phyloP scores from a whole-genome alignment of 306 rosid species.

The Malus fusca region DNA sequence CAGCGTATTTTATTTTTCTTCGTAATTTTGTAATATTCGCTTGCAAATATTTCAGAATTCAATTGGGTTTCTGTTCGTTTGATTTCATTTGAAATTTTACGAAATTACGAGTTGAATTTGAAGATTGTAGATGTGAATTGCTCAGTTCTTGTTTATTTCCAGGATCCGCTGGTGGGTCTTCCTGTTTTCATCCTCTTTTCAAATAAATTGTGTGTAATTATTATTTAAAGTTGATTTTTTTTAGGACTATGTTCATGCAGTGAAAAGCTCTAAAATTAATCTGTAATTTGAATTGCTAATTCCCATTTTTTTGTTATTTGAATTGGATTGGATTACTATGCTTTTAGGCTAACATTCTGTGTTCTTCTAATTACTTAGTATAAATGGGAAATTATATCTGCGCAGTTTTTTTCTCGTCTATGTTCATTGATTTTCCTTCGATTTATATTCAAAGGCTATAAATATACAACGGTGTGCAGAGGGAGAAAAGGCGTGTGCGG shows the following conservation, averaged over 20 bases:
- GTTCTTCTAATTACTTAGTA: not conserved
- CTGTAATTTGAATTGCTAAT: not conserved
- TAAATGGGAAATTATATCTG: not conserved
- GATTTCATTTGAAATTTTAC: constrained; percentile 1
- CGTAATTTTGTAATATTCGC: not conserved
- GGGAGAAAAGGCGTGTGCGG: no score
- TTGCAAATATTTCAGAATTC: not conserved
- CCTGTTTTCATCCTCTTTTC: not conserved
- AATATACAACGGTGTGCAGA: no score
- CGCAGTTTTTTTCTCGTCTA: no score
- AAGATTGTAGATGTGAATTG: not conserved
- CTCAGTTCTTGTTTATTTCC: not conserved
- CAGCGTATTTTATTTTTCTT: not conserved
- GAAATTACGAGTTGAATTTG: not conserved
- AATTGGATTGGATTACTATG: not conserved
- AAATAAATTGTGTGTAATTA: not conserved
- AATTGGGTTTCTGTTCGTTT: not conserved
- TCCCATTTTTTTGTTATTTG: not conserved
- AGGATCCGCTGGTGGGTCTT: constrained; percentile 11
- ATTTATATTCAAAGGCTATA: not conserved
- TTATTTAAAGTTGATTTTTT: not conserved
- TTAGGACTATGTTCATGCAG: not conserved
- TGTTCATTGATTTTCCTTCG: no score
- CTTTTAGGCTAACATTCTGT: not conserved
- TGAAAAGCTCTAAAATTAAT: not conserved